Conservation (phyloP, 768 basidiomycete species). For the Rhodosporidiobolus sp. region DNA sequence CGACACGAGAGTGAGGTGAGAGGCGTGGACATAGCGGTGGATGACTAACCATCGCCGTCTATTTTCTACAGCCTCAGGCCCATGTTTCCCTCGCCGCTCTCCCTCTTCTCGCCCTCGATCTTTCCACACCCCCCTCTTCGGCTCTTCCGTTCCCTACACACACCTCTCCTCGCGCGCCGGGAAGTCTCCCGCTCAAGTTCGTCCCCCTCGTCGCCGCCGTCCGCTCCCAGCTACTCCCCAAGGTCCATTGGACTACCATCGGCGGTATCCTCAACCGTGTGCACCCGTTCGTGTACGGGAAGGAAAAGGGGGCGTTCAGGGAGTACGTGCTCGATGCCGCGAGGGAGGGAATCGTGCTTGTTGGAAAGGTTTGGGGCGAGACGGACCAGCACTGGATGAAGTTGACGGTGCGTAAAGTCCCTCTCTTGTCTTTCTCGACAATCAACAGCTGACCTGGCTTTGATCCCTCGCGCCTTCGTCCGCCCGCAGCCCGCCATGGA, state of each 20-base stretch:
- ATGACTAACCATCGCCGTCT: too few relatives aligned
- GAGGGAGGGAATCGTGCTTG: background rate
- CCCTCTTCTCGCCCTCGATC: too few relatives aligned
- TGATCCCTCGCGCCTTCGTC: too few relatives aligned
- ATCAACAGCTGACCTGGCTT: background rate
- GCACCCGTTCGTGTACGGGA: background rate
- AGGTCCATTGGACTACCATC: background rate
- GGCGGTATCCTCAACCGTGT: background rate
- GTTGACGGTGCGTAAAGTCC: background rate
- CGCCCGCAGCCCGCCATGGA: background rate
- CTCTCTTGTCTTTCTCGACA: background rate
- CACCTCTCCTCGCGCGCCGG: too few relatives aligned
- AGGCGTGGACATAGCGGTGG: too few relatives aligned
- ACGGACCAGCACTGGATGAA: background rate
- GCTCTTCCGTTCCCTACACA: too few relatives aligned
- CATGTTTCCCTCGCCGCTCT: too few relatives aligned
- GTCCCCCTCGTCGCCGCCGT: background rate
- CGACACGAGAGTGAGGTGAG: too few relatives aligned
- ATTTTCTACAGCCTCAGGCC: too few relatives aligned
- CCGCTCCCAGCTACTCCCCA: background rate
- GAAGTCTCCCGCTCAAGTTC: background rate
- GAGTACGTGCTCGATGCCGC: background rate
- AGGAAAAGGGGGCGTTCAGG: background rate
- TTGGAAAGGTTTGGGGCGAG: conserved; percentile 1
- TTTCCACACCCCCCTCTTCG: too few relatives aligned